Percentiles rank a stretch among this genome's conserved stretches.
phyloP scores from a whole-genome alignment of 345 rosid genomes.

The Mercurialis annua region DNA sequence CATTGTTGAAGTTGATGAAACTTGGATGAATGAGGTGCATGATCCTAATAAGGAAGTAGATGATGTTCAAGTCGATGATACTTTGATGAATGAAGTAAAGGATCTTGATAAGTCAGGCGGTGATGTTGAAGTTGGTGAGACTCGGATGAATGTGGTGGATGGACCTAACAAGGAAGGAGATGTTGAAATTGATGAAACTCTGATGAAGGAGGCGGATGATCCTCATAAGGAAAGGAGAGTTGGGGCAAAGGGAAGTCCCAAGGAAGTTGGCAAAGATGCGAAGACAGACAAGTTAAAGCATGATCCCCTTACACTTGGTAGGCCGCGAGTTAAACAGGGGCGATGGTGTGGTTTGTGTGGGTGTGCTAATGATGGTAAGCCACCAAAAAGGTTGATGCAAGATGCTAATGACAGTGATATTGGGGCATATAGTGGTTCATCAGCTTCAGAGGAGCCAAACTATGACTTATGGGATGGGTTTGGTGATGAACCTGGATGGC shows the following conservation, averaged over 20 bases:
- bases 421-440: constrained; percentile 73
- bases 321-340: constrained; percentile 63
- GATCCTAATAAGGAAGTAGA: constrained; percentile 18
- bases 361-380: constrained; percentile 91
- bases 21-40: background rate
- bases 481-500: constrained; percentile 93
- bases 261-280: constrained; percentile 30
- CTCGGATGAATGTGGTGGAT: background rate
- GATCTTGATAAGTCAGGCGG: constrained; percentile 17
- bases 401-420: constrained; percentile 71
- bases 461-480: constrained; percentile 96
- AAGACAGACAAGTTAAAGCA: constrained; percentile 29
- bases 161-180: constrained; percentile 18
- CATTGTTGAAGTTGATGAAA: constrained; percentile 10
- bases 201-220: constrained; percentile 29
- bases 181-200: constrained; percentile 23
- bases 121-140: constrained; percentile 11
- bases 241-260: constrained; percentile 37
- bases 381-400: constrained; percentile 67
- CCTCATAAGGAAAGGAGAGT: constrained; percentile 30
- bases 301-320: constrained; percentile 33
- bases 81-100: constrained; percentile 28
- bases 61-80: constrained; percentile 25
- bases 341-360: constrained; percentile 95
- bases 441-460: constrained; percentile 79